Evolutionary conservation across 2,329 filamentous ascomycete genomes (phyloP), one percentile per base, ranked within the genome.

Genomic region (Cladobotryum protrusum): DNA sequence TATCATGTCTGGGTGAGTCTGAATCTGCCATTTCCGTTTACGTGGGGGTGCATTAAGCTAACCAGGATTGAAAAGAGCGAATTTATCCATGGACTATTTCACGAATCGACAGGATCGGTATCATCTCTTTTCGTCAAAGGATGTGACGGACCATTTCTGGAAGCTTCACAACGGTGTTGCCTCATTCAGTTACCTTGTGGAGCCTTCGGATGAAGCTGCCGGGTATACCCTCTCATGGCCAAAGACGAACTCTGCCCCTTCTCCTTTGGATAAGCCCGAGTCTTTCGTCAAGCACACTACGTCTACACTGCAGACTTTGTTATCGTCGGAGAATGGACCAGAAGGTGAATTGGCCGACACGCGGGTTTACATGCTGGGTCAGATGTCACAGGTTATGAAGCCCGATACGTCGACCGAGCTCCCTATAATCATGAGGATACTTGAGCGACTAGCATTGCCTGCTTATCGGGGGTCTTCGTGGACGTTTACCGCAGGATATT

Each of bases 401-500:
- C 85, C 86, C 0, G 83, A 95, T 59, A 82, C 81, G 1, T 96
- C 92, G 1, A 97, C 92, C 12, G 93, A 99, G 66, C 83, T 93
- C 12, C 89, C 89, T 1, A 86, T 87, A 14, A 73, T 99, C 15
- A 89, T 82, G 0, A 79, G 80, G 42, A 79, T 97, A 36, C 77
- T 97, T 3, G 78, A 78, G 40, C 79, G 79, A 1, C 77, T 96
- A 3, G 77, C 85, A 0, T 70, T 67, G 0, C 78, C 86, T 0
- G 71, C 76, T 5, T 87, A 89, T 59, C 72, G 75, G 9, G 77
- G 81, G 33, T 87, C 87, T 0, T 85, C 82, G 13, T 99, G 93
- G 93, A 93, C 89, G 0, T 97, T 99, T 67, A 97, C 93, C 1
- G 93, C 93, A 0, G 93, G 93, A 47, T 99, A 99, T 72, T 99